Base-by-base conservation (phyloP, 169 alveolate species). In the Cryptosporidium meleagridis region DNA sequence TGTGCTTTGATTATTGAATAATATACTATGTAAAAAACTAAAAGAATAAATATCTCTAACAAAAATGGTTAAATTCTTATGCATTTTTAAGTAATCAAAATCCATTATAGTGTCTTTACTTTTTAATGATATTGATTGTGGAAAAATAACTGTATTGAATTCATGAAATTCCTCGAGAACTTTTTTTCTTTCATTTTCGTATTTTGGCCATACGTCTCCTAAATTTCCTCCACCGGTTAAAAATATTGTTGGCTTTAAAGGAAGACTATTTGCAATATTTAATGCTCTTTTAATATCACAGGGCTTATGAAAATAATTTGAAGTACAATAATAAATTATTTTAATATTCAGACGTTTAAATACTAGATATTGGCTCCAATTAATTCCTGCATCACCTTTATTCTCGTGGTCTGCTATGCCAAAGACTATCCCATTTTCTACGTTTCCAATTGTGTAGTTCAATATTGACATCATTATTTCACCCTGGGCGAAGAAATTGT, bases 401-500 rank as follows among this genome's bases (percentile, higher is more conserved):
- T 85, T 85, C 67, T 85, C 92, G 69, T 85, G 92, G 35, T 85
- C 92, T 16, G 92, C 92, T 4, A 85, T 68, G 1, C 92, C 92
- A 55, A 85, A 85, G n/a, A 85, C 67, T 75, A 70, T 70, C 6
- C 89, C 89, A 48, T 61, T 41, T 51, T 80, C 41, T 26, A 80
- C 62, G 21, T 37, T 31, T 21, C 26, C 52, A 23, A 80, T 10
- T 8, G 70, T 80, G 23, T 80, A 26, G 4, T 39, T 53, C 14
- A 80, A 29, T 61, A 80, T 80, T 29, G 75, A 26, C 31, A 41
- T 21, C 26, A 80, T 21, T 41, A 80, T 80, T 14, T 80, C 35
- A 45, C 89, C 80, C 41, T 80, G 89, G 16, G 45, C 48, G 16
- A 8, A 59, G 62, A 61, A 62, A 65, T 80, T 80, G 26, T 80